Percentiles rank a stretch among this genome's conserved stretches.
Evolutionary conservation across 352 stramenopile genomes (phyloP).

Genomic region (Elongisporangium undulatum): DNA sequence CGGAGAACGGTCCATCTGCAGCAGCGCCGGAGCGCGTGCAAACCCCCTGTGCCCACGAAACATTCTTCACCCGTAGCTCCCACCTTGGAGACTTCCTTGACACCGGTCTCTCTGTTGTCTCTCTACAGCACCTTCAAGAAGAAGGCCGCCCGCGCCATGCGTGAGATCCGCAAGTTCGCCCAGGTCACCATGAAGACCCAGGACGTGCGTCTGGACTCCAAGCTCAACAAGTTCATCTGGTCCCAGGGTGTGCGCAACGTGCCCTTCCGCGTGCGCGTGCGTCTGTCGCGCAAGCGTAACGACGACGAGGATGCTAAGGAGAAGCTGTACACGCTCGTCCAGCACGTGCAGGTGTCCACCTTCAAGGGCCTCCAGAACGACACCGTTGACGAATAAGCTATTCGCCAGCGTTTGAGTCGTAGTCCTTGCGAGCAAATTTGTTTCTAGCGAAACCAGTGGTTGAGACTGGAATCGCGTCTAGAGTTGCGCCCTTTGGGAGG

Average conservation of each 20-base stretch:
- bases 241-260: constrained; percentile 97
- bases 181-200: constrained; percentile 96
- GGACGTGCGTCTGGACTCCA: constrained; percentile 95
- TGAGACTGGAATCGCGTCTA: constrained; percentile 2
- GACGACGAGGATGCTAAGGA: constrained; percentile 99
- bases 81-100: constrained; percentile 88
- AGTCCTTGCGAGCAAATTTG: constrained; percentile 1
- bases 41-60: constrained; percentile 3
- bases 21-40: neutral
- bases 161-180: constrained; percentile 98
- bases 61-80: constrained; percentile 63
- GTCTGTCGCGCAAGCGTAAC: constrained; percentile 97
- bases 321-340: constrained; percentile 98
- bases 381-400: constrained; percentile 89
- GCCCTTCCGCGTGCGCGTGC: constrained; percentile 96
- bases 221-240: constrained; percentile 98
- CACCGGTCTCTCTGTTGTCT: constrained; percentile 18
- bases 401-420: neutral
- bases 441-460: constrained; percentile 1
- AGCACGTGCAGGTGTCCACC: constrained; percentile 94
- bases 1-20: too few species aligned
- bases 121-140: constrained; percentile 94
- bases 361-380: constrained; percentile 98
- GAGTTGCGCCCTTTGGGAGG: neutral
- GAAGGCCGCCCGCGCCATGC: constrained; percentile 95